These are phyloP conservation scores for Metschnikowia henanensis DNA, from an alignment of 805 yeast genomes.

Conservation along the genomic window DNA sequence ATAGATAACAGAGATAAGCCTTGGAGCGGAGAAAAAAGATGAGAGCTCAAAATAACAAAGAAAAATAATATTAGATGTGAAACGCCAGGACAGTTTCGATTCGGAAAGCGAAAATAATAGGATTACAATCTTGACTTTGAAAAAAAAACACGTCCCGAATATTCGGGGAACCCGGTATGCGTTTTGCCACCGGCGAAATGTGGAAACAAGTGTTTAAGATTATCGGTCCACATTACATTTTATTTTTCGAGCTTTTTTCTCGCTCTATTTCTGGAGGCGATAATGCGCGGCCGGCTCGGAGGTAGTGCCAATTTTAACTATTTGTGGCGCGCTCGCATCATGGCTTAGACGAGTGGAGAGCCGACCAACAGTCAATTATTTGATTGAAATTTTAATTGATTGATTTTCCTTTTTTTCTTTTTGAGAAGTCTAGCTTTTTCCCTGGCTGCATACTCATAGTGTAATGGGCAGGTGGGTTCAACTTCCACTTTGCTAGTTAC, in stretches of 20 bases:
- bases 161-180: neutral
- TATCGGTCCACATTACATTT: too few species aligned
- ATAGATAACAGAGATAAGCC: slow-evolving; percentile 11
- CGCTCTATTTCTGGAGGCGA: neutral
- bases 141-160: neutral
- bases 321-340: slow-evolving; percentile 3
- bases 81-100: too few species aligned
- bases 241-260: neutral
- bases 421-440: too few species aligned
- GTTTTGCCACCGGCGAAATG: neutral
- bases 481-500: too few species aligned
- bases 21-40: slow-evolving; percentile 6
- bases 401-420: too few species aligned
- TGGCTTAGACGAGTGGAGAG: neutral
- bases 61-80: too few species aligned
- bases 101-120: too few species aligned
- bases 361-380: neutral
- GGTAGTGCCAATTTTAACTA: neutral
- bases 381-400: neutral
- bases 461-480: too few species aligned
- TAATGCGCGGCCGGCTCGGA: slow-evolving; percentile 3
- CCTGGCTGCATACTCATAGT: too few species aligned
- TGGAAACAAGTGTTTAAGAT: neutral
- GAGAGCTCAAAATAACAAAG: neutral
- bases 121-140: too few species aligned